Conservation (phyloP, 495 filamentous ascomycete species). For the Bacidia gigantensis region DNA sequence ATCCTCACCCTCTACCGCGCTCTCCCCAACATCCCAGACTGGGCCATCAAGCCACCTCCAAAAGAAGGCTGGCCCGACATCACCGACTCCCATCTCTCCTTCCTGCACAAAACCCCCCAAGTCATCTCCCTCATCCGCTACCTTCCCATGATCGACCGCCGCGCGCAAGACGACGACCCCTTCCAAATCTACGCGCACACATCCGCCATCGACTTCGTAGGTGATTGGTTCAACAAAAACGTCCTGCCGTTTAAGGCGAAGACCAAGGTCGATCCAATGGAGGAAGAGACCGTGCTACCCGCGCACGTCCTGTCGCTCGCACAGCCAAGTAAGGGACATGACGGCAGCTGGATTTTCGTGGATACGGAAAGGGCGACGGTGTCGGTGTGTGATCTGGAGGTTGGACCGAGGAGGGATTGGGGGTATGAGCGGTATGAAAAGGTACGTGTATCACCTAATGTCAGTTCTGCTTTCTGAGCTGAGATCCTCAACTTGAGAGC, state of each 20-base stretch:
- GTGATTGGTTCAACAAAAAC: not conserved
- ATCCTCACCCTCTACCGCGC: constrained; percentile 19
- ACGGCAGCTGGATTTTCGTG: not conserved
- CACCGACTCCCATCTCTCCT: constrained; percentile 5
- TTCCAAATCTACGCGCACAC: constrained; percentile 5
- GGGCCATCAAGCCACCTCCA: constrained; percentile 13
- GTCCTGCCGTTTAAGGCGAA: not conserved
- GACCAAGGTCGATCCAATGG: not conserved
- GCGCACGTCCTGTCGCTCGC: not conserved
- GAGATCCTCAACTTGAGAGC: not conserved
- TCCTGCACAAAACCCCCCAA: constrained; percentile 18
- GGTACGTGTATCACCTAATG: not conserved
- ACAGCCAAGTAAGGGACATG: not conserved
- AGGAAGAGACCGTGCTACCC: not conserved
- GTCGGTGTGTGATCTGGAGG: not conserved
- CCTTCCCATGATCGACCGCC: constrained; percentile 15
- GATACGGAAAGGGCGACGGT: not conserved
- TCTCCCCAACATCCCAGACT: constrained; percentile 18
- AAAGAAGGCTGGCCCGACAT: constrained; percentile 20
- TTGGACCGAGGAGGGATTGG: not conserved
- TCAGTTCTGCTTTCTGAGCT: not conserved
- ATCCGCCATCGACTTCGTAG: constrained; percentile 1
- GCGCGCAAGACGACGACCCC: not conserved
- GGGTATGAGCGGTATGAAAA: not conserved
- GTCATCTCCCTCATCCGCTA: constrained; percentile 17